phyloP scores from a whole-genome alignment of 176 grass and related monocot genomes.

The Echinochloa phyllopogon region DNA sequence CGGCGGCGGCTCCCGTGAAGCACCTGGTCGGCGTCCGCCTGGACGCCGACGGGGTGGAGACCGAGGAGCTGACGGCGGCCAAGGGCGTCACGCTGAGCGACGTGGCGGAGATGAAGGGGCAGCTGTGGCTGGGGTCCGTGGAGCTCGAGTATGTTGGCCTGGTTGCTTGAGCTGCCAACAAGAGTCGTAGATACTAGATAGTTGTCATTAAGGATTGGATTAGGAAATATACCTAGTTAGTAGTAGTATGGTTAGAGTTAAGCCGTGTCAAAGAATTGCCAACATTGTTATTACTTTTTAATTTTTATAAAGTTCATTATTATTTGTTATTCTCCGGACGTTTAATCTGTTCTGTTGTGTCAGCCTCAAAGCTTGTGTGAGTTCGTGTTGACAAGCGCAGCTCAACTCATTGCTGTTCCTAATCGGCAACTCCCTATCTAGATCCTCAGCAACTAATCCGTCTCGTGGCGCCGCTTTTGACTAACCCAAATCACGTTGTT shows the following conservation, averaged over 20 bases:
- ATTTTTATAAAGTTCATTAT: background rate
- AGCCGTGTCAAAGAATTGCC: background rate
- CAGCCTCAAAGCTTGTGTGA: background rate
- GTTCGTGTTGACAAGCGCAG: background rate
- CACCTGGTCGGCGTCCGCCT: conserved; percentile 45
- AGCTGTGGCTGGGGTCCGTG: conserved; percentile 61
- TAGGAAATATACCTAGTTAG: background rate
- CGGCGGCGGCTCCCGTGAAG: conserved; percentile 21
- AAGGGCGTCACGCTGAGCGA: conserved; percentile 59
- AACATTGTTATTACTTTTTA: background rate
- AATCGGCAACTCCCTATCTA: background rate
- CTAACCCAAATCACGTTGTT: background rate
- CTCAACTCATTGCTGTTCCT: background rate
- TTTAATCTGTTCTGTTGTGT: background rate
- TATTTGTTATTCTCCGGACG: background rate
- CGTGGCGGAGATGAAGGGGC: conserved; percentile 49
- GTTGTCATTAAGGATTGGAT: background rate
- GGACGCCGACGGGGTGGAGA: conserved; percentile 18
- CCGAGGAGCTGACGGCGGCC: conserved; percentile 39
- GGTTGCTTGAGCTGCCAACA: background rate
- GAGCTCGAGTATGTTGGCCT: conserved; percentile 51
- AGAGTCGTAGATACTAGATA: background rate
- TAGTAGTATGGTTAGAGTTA: background rate
- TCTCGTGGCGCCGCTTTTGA: background rate
- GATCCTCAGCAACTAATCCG: background rate